These are phyloP conservation scores for Geranium incanum DNA, from an alignment of 441 rosid genomes.

Conservation along the genomic window DNA sequence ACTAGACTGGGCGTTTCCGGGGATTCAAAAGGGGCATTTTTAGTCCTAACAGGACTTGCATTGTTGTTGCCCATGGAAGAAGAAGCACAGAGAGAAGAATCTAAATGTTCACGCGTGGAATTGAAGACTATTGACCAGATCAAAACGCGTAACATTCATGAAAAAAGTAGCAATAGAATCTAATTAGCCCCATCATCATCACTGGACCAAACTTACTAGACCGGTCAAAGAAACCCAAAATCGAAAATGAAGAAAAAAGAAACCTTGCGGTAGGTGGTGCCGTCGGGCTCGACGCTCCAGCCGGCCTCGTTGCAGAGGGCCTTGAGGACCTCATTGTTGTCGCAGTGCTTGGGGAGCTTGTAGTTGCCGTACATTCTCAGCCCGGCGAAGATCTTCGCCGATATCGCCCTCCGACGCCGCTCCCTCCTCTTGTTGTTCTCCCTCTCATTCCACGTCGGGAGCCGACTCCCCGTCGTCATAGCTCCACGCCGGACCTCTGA, in stretches of 20 bases:
- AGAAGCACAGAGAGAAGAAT: neutral
- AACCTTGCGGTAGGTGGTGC: constrained; percentile 94
- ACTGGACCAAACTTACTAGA: neutral
- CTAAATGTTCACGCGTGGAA: neutral
- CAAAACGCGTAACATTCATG: neutral
- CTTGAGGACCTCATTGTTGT: constrained; percentile 93
- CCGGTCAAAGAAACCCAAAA: neutral
- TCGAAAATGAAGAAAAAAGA: constrained; percentile 3
- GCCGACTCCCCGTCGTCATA: constrained; percentile 82
- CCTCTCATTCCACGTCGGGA: constrained; percentile 96
- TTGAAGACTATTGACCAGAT: neutral
- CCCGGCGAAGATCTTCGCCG: constrained; percentile 90
- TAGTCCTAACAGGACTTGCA: neutral
- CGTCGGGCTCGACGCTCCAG: constrained; percentile 97
- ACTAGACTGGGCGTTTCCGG: neutral
- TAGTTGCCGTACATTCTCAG: constrained; percentile 80
- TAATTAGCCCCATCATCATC: neutral
- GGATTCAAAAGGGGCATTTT: neutral
- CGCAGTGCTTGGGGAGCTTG: constrained; percentile 96
- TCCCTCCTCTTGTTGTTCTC: constrained; percentile 94
- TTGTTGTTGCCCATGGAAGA: neutral
- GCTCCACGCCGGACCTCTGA: neutral
- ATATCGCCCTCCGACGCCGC: constrained; percentile 88
- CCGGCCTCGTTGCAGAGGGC: constrained; percentile 95
- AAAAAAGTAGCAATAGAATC: neutral